Base-by-base conservation (phyloP, 495 filamentous ascomycete genomes). In the Penicillium fimorum region DNA sequence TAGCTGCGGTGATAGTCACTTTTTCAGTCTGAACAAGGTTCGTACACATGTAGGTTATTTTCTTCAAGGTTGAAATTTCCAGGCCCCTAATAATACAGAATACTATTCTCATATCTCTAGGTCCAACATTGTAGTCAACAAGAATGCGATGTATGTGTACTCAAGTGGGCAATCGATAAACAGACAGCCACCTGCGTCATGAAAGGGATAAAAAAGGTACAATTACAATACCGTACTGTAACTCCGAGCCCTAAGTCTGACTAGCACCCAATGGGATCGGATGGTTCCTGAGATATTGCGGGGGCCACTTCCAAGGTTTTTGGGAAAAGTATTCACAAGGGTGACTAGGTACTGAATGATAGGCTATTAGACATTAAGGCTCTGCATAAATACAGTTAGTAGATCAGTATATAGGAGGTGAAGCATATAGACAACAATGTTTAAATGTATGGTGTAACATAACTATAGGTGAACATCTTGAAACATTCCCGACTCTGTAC, bases 161-260 rank as follows among this genome's bases (percentile, higher is more conserved):
- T 8, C 27, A 47, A 44, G 40, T 17, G 30, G 22, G 11, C 13
- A 35, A 35, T 44, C 11, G 37, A 46, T 54, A 46, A 54, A 54
- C 43, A 54, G 7, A 62, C 57, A 63, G 63, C 63, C 63, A 63
- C 63, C 37, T 53, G 57, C 60, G 60, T 65, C 63, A 65, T 57
- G 27, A 44, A 20, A 13, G 18, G 42, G 22, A 44, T 27, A 33
- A 32, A 30, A 47, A 32, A 13, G 29, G n/a, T 3, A 32, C 41
- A 53, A 17, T 35, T 27, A 47, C 52, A 54, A 35, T 47, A 54
- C 52, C n/a, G n/a, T 33, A 43, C 27, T 3, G 27, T 42, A 52
- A 40, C 51, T 54, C 52, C 32, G 42, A 54, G 52, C 42, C 51
- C 22, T 27, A 54, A 18, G 22, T 9, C 12, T 12, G 11, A 2